These are phyloP conservation scores for Lizanozyma gosingica DNA, from an alignment of 1,139 yeast genomes.

Conservation along the genomic window DNA sequence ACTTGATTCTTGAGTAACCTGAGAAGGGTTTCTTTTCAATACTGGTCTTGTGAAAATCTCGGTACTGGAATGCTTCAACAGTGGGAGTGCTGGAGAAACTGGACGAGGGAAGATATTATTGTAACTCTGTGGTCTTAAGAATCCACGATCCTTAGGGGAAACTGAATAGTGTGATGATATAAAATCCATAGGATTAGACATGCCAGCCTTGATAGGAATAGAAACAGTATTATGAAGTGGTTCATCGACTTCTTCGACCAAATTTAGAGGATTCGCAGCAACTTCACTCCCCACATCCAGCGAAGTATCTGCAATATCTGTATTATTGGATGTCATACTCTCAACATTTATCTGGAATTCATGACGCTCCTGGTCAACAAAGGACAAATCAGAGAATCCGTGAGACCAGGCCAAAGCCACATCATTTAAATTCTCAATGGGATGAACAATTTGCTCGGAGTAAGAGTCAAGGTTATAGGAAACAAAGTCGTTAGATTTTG, in stretches of 20 bases:
- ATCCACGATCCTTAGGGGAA: neutral
- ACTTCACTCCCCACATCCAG: neutral
- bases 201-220: neutral
- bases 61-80: neutral
- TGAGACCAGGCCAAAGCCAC: constrained; percentile 50
- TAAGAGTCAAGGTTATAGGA: constrained; percentile 43
- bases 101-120: constrained; percentile 3
- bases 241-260: neutral
- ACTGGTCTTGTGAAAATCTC: constrained; percentile 15
- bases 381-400: constrained; percentile 37
- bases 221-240: neutral
- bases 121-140: neutral
- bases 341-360: constrained; percentile 19
- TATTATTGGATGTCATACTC: neutral
- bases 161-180: neutral
- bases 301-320: neutral
- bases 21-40: constrained; percentile 25
- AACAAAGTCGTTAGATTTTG: constrained; percentile 42
- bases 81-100: constrained; percentile 1
- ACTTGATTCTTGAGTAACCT: constrained; percentile 28
- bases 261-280: neutral
- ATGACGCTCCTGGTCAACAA: constrained; percentile 42
- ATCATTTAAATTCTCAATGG: constrained; percentile 38
- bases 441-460: constrained; percentile 33
- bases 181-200: neutral